phyloP scores from a whole-genome alignment of 352 stramenopile species.

The Phytophthora multivora region DNA sequence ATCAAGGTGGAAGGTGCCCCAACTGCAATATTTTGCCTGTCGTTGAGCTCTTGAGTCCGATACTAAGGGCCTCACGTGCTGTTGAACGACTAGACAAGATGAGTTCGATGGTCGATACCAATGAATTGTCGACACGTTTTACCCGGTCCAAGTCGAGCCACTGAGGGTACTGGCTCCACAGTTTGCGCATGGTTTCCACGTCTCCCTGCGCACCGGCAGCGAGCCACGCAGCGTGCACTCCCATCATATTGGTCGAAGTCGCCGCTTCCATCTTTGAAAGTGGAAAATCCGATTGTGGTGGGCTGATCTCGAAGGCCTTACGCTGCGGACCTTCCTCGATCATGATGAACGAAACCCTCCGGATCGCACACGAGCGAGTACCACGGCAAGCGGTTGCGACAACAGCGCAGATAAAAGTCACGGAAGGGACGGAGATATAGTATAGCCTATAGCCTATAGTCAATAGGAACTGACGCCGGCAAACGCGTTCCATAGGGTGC shows the following conservation, averaged over 20 bases:
- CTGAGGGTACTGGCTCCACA: conserved; percentile 11
- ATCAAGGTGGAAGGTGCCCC: conserved; percentile 24
- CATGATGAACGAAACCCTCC: too few species aligned
- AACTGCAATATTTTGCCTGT: conserved; percentile 21
- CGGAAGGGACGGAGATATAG: too few species aligned
- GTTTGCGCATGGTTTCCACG: conserved; percentile 12
- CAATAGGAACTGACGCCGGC: too few species aligned
- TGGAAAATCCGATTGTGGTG: conserved; percentile 2
- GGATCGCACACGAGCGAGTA: too few species aligned
- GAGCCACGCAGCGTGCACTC: conserved; percentile 27
- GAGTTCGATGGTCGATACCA: too few species aligned
- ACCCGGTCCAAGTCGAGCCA: conserved; percentile 34
- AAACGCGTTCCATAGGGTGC: too few species aligned
- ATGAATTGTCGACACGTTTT: background rate
- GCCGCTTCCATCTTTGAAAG: background rate
- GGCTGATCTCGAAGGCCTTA: too few species aligned
- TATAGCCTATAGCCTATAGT: too few species aligned
- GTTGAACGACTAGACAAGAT: background rate
- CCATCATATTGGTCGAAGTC: background rate
- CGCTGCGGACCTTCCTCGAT: too few species aligned
- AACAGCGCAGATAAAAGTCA: too few species aligned
- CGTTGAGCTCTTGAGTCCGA: conserved; percentile 13
- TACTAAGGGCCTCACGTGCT: conserved; percentile 10
- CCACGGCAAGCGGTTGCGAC: too few species aligned
- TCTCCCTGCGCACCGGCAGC: conserved; percentile 16